Conservation (phyloP, 129 eudicot genomes). For the Flaveria ramosissima region DNA sequence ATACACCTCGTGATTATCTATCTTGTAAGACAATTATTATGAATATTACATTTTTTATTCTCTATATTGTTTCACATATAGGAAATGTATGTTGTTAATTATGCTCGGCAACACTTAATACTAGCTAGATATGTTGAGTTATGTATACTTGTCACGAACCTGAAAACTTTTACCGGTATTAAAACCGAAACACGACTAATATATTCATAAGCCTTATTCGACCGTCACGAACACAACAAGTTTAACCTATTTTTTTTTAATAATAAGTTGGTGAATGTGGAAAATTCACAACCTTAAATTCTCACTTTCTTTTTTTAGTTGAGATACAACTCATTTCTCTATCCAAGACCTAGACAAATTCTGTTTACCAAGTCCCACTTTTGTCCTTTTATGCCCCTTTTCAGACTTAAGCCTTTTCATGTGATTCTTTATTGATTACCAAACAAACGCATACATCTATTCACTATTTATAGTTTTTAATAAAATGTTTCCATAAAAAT, state of each 20-base stretch:
- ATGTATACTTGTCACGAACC: no score
- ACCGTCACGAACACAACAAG: no score
- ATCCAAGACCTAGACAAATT: constrained; percentile 34
- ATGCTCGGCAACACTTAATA: background rate
- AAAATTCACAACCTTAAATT: constrained; percentile 1
- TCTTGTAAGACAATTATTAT: background rate
- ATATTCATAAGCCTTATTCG: no score
- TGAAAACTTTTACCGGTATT: no score
- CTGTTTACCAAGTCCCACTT: constrained; percentile 22
- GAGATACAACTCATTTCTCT: constrained; percentile 32
- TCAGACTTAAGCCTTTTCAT: constrained; percentile 7
- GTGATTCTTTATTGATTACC: constrained; percentile 18
- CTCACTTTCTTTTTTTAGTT: constrained; percentile 15
- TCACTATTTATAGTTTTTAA: background rate
- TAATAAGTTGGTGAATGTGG: background rate
- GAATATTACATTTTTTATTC: background rate
- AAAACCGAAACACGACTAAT: no score
- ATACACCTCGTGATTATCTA: background rate
- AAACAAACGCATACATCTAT: constrained; percentile 13
- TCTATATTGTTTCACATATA: background rate
- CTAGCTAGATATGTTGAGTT: no score
- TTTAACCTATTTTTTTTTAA: background rate
- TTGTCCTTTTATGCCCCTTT: constrained; percentile 25
- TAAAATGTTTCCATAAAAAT: background rate
- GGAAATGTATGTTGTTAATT: background rate